These are phyloP conservation scores for Eutrema yunnanense DNA, from an alignment of 345 rosid species.

Conservation along the genomic window DNA sequence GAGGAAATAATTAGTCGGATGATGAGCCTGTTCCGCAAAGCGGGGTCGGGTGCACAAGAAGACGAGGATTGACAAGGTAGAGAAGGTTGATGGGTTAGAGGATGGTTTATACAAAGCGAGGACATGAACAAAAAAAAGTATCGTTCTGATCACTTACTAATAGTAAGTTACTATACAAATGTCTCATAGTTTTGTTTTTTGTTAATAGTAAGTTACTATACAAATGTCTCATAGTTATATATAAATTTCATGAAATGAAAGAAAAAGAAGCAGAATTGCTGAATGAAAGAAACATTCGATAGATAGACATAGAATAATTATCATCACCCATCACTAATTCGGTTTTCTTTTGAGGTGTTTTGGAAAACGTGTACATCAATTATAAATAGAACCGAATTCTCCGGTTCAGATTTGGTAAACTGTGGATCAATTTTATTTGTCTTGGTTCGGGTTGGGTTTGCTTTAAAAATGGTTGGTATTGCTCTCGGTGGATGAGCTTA, in stretches of 20 bases:
- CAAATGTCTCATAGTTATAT: not conserved
- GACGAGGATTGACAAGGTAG: conserved; percentile 16
- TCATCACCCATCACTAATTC: too few species aligned
- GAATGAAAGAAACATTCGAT: not conserved
- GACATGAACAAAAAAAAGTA: not conserved
- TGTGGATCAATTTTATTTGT: too few species aligned
- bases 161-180: not conserved
- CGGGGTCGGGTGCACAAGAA: conserved; percentile 18
- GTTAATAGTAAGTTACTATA: not conserved
- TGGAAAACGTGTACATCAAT: not conserved
- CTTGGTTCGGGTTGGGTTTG: not conserved
- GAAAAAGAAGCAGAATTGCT: not conserved
- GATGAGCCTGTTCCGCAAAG: conserved; percentile 39
- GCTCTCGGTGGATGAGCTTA: not conserved
- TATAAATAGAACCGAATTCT: not conserved
- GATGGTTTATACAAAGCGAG: not conserved
- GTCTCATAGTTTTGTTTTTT: not conserved
- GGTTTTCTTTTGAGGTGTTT: not conserved
- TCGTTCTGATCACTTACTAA: not conserved
- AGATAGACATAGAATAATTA: not conserved
- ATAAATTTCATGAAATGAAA: too few species aligned
- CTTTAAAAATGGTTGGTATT: too few species aligned
- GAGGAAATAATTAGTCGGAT: conserved; percentile 61
- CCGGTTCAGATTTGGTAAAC: not conserved
- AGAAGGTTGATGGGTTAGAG: not conserved